Evolutionary conservation across 2,329 filamentous ascomycete species (phyloP).

Genomic region (Gnomoniopsis smithogilvyi): DNA sequence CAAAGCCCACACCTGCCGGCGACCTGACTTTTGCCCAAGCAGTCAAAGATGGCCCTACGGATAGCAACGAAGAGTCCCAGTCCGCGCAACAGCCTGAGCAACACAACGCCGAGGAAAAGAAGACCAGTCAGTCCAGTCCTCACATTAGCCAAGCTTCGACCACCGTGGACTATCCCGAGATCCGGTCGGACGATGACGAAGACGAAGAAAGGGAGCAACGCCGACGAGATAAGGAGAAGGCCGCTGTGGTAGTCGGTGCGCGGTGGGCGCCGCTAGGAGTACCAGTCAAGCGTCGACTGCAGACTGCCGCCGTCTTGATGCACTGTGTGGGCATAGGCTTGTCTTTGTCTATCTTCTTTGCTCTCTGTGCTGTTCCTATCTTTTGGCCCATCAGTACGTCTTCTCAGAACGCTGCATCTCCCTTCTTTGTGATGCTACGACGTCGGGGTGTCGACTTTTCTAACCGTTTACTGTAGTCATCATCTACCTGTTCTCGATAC

Average conservation of each 20-base stretch:
- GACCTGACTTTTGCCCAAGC: slow-evolving; percentile 16
- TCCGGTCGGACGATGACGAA: slow-evolving; percentile 6
- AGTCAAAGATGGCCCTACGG: slow-evolving; percentile 9
- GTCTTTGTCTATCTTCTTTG: slow-evolving; percentile 78
- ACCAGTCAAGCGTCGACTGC: slow-evolving; percentile 66
- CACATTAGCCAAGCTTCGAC: slow-evolving; percentile 11
- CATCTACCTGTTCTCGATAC: slow-evolving; percentile 78
- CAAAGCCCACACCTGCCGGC: slow-evolving; percentile 13
- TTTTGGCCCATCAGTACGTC: slow-evolving; percentile 67
- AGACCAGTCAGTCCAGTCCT: not conserved
- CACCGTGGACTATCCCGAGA: slow-evolving; percentile 16
- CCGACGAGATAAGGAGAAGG: slow-evolving; percentile 7
- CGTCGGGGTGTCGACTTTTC: not conserved
- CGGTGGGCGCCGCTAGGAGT: slow-evolving; percentile 80
- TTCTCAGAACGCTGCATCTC: too few species aligned
- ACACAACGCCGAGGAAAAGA: not conserved
- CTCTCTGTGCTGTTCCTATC: slow-evolving; percentile 86
- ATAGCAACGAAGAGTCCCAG: not conserved
- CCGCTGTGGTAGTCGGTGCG: slow-evolving; percentile 48
- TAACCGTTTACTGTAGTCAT: slow-evolving; percentile 34
- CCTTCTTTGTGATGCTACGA: too few species aligned
- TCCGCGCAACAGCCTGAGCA: not conserved
- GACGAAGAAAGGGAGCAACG: slow-evolving; percentile 6
- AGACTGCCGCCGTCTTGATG: slow-evolving; percentile 74
- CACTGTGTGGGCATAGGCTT: slow-evolving; percentile 71